A percentile compares a stretch with the other conserved stretches of the same genome.
Evolutionary conservation across 1,284 basidiomycete species (phyloP).

Genomic region (Microbotryum scabiosae): DNA sequence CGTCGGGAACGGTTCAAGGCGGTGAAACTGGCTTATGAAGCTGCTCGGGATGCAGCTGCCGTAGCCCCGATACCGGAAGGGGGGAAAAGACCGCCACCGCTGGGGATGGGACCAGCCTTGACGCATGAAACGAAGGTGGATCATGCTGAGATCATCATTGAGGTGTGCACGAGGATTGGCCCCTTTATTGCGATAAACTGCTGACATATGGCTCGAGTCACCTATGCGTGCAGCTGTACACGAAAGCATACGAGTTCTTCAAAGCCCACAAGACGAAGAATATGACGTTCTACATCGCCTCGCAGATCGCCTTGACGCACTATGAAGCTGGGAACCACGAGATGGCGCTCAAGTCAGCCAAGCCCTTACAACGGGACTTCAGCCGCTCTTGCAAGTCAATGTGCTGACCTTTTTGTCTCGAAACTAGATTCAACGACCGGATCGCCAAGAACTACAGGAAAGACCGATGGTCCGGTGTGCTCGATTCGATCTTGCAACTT

Average conservation of each 20-base stretch:
- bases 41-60: constrained; percentile 7
- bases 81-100: constrained; percentile 3
- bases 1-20: constrained; percentile 59
- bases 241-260: constrained; percentile 80
- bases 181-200: neutral
- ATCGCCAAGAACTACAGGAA: constrained; percentile 74
- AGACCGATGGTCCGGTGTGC: constrained; percentile 65
- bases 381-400: neutral
- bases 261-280: constrained; percentile 63
- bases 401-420: neutral
- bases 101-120: constrained; percentile 45
- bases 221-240: constrained; percentile 58
- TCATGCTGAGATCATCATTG: constrained; percentile 67
- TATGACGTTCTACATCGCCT: constrained; percentile 73
- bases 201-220: neutral
- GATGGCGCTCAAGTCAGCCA: constrained; percentile 62
- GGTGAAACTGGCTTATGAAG: constrained; percentile 35
- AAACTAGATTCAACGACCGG: constrained; percentile 69
- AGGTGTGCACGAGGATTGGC: constrained; percentile 47
- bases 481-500: constrained; percentile 59
- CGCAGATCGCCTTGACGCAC: constrained; percentile 75
- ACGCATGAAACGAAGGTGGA: constrained; percentile 82
- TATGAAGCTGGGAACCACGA: constrained; percentile 65
- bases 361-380: constrained; percentile 23
- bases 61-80: constrained; percentile 22